Percentiles rank a stretch among this genome's conserved stretches.
These are phyloP conservation scores for Neohortaea acidophila DNA, from an alignment of 495 filamentous ascomycete genomes.

Conservation along the genomic window DNA sequence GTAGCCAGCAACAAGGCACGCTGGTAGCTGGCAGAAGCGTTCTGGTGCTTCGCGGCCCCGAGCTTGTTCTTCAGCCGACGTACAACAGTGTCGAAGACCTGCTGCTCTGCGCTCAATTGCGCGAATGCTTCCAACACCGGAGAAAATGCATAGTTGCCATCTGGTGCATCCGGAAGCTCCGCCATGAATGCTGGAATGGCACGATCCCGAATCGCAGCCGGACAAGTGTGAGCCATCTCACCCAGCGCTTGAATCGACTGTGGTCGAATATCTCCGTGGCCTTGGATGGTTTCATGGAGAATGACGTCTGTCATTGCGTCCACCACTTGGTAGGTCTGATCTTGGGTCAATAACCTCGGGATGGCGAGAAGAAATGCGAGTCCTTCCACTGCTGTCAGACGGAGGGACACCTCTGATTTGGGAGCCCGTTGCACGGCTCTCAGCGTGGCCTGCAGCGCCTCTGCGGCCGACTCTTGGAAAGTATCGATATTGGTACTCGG, in stretches of 20 bases:
- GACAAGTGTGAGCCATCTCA: conserved; percentile 50
- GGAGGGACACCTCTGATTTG: conserved; percentile 52
- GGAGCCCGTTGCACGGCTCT: conserved; percentile 38
- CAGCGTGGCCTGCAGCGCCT: conserved; percentile 11
- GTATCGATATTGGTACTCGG: neutral
- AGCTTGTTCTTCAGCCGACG: conserved; percentile 52
- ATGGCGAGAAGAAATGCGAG: conserved; percentile 41
- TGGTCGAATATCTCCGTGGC: conserved; percentile 43
- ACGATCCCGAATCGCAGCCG: conserved; percentile 51
- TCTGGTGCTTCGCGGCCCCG: conserved; percentile 40
- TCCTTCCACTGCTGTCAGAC: conserved; percentile 43
- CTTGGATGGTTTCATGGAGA: conserved; percentile 41
- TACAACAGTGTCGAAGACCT: conserved; percentile 55
- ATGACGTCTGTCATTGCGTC: conserved; percentile 52
- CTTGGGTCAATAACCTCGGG: conserved; percentile 44
- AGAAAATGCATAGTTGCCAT: conserved; percentile 31
- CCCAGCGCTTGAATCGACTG: conserved; percentile 49
- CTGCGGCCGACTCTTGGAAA: conserved; percentile 1
- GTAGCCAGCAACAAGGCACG: conserved; percentile 47
- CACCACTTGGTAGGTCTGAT: conserved; percentile 47
- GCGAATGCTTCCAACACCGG: conserved; percentile 51
- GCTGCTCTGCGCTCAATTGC: conserved; percentile 47
- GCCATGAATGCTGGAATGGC: conserved; percentile 63
- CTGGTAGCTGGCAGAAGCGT: conserved; percentile 38
- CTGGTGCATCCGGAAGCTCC: conserved; percentile 40